These are phyloP conservation scores for Paecilomyces fulvus DNA, from an alignment of 2,329 filamentous ascomycete genomes.

Conservation along the genomic window DNA sequence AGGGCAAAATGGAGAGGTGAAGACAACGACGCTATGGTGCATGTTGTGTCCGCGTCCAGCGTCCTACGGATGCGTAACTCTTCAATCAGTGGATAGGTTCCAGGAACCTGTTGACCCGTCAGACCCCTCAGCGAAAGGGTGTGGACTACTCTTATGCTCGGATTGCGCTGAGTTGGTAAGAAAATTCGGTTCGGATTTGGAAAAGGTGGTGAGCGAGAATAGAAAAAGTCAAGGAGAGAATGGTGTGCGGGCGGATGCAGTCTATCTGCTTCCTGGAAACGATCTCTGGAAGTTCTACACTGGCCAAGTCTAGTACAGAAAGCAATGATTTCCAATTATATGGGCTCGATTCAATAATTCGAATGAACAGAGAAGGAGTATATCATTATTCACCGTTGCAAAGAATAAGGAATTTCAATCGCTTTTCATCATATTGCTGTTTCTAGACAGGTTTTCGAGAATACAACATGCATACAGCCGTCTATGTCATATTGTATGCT, in stretches of 20 bases:
- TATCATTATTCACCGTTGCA: background rate
- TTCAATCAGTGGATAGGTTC: constrained; percentile 7
- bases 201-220: constrained; percentile 9
- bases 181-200: constrained; percentile 12
- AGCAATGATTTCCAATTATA: background rate
- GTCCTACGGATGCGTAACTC: constrained; percentile 22
- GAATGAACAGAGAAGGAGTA: background rate
- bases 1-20: background rate
- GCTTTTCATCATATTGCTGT: background rate
- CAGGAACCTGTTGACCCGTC: constrained; percentile 6
- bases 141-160: constrained; percentile 23
- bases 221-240: constrained; percentile 5
- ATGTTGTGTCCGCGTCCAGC: constrained; percentile 33
- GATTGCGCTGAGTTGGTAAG: constrained; percentile 13
- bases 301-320: background rate
- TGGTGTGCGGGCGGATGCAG: constrained; percentile 18
- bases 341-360: background rate
- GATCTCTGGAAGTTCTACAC: constrained; percentile 12
- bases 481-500: background rate
- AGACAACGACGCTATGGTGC: constrained; percentile 25
- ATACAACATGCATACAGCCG: background rate
- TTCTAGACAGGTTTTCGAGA: background rate
- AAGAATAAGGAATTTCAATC: background rate
- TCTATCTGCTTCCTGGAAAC: constrained; percentile 14
- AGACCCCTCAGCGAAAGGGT: constrained; percentile 12